These are phyloP conservation scores for Dioscorea alata DNA, from an alignment of 106 monocot genomes.

Conservation along the genomic window DNA sequence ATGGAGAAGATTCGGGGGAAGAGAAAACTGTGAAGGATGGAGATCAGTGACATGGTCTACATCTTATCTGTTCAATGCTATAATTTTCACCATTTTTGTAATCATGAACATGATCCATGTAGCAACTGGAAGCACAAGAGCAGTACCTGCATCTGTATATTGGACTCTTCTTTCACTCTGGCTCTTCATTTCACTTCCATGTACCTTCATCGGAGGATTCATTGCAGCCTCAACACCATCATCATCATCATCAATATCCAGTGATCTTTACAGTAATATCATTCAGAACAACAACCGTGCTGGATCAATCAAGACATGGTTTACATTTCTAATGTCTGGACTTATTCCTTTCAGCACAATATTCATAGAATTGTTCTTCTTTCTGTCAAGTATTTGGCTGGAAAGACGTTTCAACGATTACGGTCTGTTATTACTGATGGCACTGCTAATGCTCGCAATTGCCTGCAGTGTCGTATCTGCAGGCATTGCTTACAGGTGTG, in stretches of 20 bases:
- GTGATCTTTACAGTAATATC: no score
- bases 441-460: constrained; percentile 14
- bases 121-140: constrained; percentile 22
- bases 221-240: constrained; percentile 2
- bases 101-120: constrained; percentile 21
- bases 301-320: constrained; percentile 30
- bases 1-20: constrained; percentile 47
- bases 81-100: constrained; percentile 16
- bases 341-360: constrained; percentile 23
- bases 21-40: constrained; percentile 38
- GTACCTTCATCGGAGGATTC: constrained; percentile 28
- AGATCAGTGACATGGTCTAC: constrained; percentile 21
- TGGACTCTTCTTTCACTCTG: constrained; percentile 21
- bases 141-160: constrained; percentile 17
- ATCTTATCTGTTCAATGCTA: constrained; percentile 26
- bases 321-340: constrained; percentile 19
- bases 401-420: constrained; percentile 17
- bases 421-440: constrained; percentile 24
- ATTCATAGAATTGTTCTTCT: constrained; percentile 32
- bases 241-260: no score
- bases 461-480: constrained; percentile 23
- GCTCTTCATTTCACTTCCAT: constrained; percentile 34
- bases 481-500: constrained; percentile 27
- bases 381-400: constrained; percentile 25
- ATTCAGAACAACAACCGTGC: constrained; percentile 13